Conservation (phyloP, 1,284 basidiomycete species). For the Xerocomus nothofagi region DNA sequence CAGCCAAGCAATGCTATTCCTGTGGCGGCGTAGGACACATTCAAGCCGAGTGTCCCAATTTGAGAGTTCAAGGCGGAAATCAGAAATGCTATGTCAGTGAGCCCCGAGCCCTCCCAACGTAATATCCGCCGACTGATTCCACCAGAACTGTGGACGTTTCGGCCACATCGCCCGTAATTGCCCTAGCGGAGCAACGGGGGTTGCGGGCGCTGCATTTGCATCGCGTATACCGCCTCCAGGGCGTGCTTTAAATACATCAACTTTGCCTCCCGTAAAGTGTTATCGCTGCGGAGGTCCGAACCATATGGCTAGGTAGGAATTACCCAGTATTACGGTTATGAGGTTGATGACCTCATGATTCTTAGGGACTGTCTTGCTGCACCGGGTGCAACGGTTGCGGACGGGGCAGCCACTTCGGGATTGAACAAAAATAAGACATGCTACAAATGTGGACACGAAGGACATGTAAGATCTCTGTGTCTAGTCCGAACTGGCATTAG, state of each 20-base stretch:
- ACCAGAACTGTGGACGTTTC: constrained; percentile 72
- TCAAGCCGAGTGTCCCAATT: constrained; percentile 82
- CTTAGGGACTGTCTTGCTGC: constrained; percentile 76
- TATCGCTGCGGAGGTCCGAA: constrained; percentile 82
- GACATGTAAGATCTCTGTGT: constrained; percentile 58
- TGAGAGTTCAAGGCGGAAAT: constrained; percentile 62
- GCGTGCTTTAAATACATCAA: constrained; percentile 70
- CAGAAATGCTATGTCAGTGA: constrained; percentile 82
- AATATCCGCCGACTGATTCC: constrained; percentile 15
- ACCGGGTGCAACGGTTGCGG: constrained; percentile 53
- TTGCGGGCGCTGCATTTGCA: constrained; percentile 48
- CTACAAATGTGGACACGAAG: constrained; percentile 83
- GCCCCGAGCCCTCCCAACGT: constrained; percentile 3
- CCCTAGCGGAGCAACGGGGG: constrained; percentile 48
- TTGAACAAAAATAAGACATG: constrained; percentile 73
- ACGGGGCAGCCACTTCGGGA: constrained; percentile 43
- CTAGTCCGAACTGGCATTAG: constrained; percentile 2
- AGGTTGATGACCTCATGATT: constrained; percentile 7
- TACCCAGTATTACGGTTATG: not conserved
- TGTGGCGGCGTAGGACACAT: constrained; percentile 79
- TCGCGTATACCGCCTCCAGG: constrained; percentile 71
- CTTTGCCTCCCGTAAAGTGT: constrained; percentile 77
- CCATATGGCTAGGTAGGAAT: constrained; percentile 70
- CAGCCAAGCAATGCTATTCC: constrained; percentile 57
- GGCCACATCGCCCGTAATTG: constrained; percentile 80